These are phyloP conservation scores for Microcos paniculata DNA, from an alignment of 345 rosid species.

Conservation along the genomic window DNA sequence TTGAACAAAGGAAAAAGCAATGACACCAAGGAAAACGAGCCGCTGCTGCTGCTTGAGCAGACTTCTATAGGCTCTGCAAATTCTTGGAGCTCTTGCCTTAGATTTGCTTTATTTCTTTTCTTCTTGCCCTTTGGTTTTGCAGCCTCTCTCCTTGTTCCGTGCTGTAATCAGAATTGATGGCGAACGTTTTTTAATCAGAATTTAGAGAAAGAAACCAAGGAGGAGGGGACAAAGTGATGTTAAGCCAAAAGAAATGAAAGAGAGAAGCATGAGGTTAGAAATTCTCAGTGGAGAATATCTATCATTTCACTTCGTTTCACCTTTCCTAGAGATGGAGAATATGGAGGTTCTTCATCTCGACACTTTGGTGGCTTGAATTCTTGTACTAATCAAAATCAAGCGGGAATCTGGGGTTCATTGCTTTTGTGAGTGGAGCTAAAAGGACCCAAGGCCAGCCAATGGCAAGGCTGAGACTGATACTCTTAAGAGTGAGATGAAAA, in stretches of 20 bases:
- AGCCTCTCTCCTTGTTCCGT: background rate
- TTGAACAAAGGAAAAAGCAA: background rate
- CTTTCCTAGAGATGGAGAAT: slow-evolving; percentile 10
- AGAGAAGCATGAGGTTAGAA: slow-evolving; percentile 21
- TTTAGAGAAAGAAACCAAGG: background rate
- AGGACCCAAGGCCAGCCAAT: slow-evolving; percentile 23
- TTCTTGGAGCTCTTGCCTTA: background rate
- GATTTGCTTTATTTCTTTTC: background rate
- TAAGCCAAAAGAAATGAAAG: background rate
- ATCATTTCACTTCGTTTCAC: background rate
- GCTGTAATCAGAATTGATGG: background rate
- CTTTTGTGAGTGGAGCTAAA: slow-evolving; percentile 24
- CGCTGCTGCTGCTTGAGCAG: background rate
- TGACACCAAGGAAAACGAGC: background rate
- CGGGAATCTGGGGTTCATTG: slow-evolving; percentile 18
- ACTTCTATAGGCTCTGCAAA: background rate
- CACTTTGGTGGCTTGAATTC: slow-evolving; percentile 16
- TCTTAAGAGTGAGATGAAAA: background rate
- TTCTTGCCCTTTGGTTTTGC: background rate
- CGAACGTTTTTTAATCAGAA: background rate
- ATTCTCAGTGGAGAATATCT: slow-evolving; percentile 23
- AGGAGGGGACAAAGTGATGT: background rate
- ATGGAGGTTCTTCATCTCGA: background rate
- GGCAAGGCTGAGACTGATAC: slow-evolving; percentile 22
- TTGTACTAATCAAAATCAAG: slow-evolving; percentile 10